phyloP scores from a whole-genome alignment of 805 yeast species.

The Myxozyma nipponensis region DNA sequence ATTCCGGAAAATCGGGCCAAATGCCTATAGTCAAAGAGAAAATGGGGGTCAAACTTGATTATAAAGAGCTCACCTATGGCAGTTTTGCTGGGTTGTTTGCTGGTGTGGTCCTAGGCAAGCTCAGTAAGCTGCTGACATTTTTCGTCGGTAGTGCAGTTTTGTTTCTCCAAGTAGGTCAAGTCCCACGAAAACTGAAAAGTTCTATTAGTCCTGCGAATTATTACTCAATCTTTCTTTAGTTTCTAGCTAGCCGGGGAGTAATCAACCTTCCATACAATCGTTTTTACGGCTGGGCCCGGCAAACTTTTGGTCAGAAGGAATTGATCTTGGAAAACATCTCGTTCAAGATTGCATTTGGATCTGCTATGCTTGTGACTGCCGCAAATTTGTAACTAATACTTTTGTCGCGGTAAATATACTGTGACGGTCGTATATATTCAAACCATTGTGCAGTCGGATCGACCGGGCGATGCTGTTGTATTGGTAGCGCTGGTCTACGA shows the following conservation, averaged over 20 bases:
- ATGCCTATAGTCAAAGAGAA: neutral
- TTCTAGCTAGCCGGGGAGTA: slow-evolving; percentile 49
- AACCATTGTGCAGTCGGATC: too few species aligned
- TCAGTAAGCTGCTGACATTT: slow-evolving; percentile 50
- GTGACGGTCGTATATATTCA: neutral
- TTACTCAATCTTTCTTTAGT: slow-evolving; percentile 31
- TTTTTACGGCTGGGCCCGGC: slow-evolving; percentile 35
- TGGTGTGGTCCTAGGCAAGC: slow-evolving; percentile 53
- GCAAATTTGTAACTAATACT: slow-evolving; percentile 36
- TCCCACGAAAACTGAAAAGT: neutral
- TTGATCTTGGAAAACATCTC: slow-evolving; percentile 52
- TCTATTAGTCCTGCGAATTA: neutral
- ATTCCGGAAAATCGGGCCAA: neutral
- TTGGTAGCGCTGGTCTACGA: too few species aligned
- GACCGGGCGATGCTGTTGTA: too few species aligned
- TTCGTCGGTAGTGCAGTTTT: slow-evolving; percentile 43
- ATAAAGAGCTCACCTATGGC: slow-evolving; percentile 55
- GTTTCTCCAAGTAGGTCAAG: slow-evolving; percentile 23
- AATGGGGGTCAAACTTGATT: slow-evolving; percentile 39
- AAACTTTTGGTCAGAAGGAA: slow-evolving; percentile 43
- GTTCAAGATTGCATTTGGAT: slow-evolving; percentile 52
- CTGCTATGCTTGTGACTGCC: slow-evolving; percentile 53
- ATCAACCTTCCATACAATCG: slow-evolving; percentile 41
- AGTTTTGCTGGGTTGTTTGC: slow-evolving; percentile 51
- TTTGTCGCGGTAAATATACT: too few species aligned